A percentile compares a stretch with the other conserved stretches of the same genome.
Evolutionary conservation across 495 filamentous ascomycete species (phyloP).

Genomic region (Penicillium tannophilum): DNA sequence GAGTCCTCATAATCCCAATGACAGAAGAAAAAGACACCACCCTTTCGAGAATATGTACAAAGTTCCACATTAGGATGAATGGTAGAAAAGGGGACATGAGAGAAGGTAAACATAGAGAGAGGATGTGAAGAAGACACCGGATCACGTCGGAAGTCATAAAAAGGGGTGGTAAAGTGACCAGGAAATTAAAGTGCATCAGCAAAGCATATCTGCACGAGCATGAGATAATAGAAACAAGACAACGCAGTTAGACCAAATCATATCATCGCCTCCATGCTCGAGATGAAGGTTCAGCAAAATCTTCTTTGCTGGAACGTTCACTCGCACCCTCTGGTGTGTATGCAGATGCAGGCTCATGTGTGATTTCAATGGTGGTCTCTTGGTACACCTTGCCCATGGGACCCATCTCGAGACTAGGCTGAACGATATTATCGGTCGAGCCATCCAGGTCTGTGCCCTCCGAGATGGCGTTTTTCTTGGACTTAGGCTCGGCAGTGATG

Average conservation of each 20-base stretch:
- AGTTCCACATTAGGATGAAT: not conserved
- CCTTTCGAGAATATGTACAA: not conserved
- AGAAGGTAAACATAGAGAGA: not conserved
- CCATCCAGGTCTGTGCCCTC: constrained; percentile 33
- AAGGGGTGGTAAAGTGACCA: not conserved
- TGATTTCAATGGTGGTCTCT: constrained; percentile 50
- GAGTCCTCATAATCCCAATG: not conserved
- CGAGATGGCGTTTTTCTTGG: constrained; percentile 25
- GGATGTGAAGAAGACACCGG: not conserved
- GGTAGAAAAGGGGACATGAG: not conserved
- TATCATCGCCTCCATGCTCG: constrained; percentile 35
- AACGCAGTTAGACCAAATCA: not conserved
- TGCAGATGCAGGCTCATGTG: constrained; percentile 44
- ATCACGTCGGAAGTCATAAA: constrained; percentile 1
- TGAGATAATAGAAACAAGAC: not conserved
- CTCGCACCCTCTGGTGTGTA: constrained; percentile 31
- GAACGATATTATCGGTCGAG: constrained; percentile 45
- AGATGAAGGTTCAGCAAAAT: constrained; percentile 21
- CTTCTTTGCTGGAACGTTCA: constrained; percentile 37
- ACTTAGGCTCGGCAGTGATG: constrained; percentile 37
- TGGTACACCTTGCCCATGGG: constrained; percentile 49
- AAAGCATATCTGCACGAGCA: not conserved
- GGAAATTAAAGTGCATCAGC: not conserved
- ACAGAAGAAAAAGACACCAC: not conserved
- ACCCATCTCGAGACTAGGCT: constrained; percentile 35